These are phyloP conservation scores for Cudoniella acicularis DNA, from an alignment of 495 filamentous ascomycete genomes.

Conservation along the genomic window DNA sequence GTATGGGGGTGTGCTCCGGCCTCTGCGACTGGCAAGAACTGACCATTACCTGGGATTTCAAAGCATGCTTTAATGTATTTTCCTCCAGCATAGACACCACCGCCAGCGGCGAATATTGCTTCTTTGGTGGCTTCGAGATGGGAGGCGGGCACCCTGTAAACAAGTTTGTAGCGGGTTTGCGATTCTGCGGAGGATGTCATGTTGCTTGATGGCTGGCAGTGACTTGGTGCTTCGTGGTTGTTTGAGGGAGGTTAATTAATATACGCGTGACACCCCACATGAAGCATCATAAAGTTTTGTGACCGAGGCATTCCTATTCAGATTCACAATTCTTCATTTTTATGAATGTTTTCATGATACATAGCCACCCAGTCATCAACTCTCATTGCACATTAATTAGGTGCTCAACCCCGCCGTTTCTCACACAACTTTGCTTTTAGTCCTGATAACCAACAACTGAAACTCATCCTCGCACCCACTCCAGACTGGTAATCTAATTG, in stretches of 20 bases:
- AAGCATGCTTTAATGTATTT: slow-evolving; percentile 58
- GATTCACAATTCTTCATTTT: no score
- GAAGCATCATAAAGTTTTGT: no score
- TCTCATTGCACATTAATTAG: no score
- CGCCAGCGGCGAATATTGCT: slow-evolving; percentile 62
- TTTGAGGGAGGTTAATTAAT: no score
- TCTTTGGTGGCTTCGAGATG: slow-evolving; percentile 49
- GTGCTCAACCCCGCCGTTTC: not conserved
- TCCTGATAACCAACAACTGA: no score
- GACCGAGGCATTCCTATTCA: no score
- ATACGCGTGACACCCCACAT: no score
- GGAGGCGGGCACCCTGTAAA: slow-evolving; percentile 53
- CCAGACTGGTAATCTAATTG: not conserved
- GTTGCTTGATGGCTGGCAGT: no score
- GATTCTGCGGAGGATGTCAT: not conserved
- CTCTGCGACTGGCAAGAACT: slow-evolving; percentile 24
- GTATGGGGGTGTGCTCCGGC: slow-evolving; percentile 55
- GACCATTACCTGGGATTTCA: slow-evolving; percentile 33
- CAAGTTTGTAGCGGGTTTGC: slow-evolving; percentile 29
- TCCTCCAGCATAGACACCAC: slow-evolving; percentile 56
- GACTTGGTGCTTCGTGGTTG: no score
- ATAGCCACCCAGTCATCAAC: no score
- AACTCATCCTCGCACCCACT: not conserved
- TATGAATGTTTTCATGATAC: no score
- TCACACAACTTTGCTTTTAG: no score